These are phyloP conservation scores for Zasmidium angulare DNA, from an alignment of 2,329 filamentous ascomycete genomes.

Conservation along the genomic window DNA sequence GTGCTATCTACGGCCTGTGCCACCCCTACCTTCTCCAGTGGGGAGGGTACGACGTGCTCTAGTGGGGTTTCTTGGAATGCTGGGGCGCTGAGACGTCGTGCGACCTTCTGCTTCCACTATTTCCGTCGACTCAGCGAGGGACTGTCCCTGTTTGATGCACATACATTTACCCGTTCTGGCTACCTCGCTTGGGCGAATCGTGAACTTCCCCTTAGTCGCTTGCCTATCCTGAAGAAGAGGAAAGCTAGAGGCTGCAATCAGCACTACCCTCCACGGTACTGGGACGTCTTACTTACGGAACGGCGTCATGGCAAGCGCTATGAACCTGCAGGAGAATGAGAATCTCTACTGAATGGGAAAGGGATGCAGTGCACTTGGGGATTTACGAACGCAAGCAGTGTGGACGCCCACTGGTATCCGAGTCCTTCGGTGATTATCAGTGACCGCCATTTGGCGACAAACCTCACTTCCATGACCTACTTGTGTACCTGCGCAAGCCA, in stretches of 20 bases:
- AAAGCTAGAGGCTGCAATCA: slow-evolving; percentile 36
- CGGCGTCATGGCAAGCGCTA: slow-evolving; percentile 51
- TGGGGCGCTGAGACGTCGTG: slow-evolving; percentile 20
- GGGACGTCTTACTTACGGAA: slow-evolving; percentile 34
- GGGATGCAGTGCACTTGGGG: neutral
- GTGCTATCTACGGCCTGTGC: slow-evolving; percentile 14
- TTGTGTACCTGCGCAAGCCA: slow-evolving; percentile 31
- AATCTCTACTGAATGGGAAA: neutral
- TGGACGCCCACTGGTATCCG: slow-evolving; percentile 53
- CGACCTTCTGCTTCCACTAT: slow-evolving; percentile 15
- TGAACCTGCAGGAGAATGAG: slow-evolving; percentile 33
- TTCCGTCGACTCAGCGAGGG: slow-evolving; percentile 6
- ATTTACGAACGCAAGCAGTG: slow-evolving; percentile 35
- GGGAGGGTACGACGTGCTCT: slow-evolving; percentile 6
- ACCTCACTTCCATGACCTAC: slow-evolving; percentile 37
- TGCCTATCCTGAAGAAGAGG: slow-evolving; percentile 52
- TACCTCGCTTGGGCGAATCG: slow-evolving; percentile 43
- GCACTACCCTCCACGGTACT: slow-evolving; percentile 24
- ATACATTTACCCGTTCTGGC: slow-evolving; percentile 28
- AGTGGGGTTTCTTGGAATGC: slow-evolving; percentile 19
- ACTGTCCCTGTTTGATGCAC: slow-evolving; percentile 11
- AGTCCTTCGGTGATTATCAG: slow-evolving; percentile 37
- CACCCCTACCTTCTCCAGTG: slow-evolving; percentile 6
- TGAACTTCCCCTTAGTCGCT: slow-evolving; percentile 48
- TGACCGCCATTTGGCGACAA: slow-evolving; percentile 44